Evolutionary conservation across 106 monocot genomes (phyloP).

Genomic region (Narthecium ossifragum): DNA sequence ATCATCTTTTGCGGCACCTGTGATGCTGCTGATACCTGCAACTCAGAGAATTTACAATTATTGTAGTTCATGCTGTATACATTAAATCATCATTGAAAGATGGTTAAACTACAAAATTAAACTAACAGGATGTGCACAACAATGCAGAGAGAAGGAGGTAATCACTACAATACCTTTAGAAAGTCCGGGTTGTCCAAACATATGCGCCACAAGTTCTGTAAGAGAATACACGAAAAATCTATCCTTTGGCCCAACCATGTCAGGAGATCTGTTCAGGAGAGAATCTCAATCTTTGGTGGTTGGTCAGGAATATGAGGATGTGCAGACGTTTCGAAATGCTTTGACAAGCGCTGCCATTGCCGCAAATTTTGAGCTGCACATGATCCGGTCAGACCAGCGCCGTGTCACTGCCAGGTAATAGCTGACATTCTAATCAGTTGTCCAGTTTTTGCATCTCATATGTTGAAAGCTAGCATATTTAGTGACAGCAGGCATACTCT

Average conservation of each 20-base stretch:
- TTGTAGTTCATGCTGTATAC: too few relatives aligned
- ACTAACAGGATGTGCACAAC: too few relatives aligned
- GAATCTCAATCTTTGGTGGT: conserved; percentile 39
- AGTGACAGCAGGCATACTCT: too few relatives aligned
- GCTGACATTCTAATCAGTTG: background rate
- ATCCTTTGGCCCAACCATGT: conserved; percentile 14
- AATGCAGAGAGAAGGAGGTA: conserved; percentile 20
- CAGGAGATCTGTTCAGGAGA: conserved; percentile 24
- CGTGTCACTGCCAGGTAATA: conserved; percentile 58
- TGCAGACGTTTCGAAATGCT: conserved; percentile 48
- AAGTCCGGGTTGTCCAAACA: conserved; percentile 7
- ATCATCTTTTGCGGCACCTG: too few relatives aligned
- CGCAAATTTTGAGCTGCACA: conserved; percentile 47
- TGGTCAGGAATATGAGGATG: conserved; percentile 54
- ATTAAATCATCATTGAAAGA: too few relatives aligned
- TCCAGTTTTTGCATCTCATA: background rate
- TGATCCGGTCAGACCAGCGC: conserved; percentile 56
- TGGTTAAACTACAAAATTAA: too few relatives aligned
- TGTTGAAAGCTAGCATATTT: background rate
- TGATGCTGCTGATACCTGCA: too few relatives aligned
- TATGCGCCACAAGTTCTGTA: conserved; percentile 8
- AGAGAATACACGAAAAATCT: conserved; percentile 14
- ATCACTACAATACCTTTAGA: background rate
- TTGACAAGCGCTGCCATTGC: conserved; percentile 53
- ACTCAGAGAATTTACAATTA: too few relatives aligned